A percentile compares a stretch with the other conserved stretches of the same genome.
These are phyloP conservation scores for Lathyrus oleraceus DNA, from an alignment of 306 rosid genomes.

Conservation along the genomic window DNA sequence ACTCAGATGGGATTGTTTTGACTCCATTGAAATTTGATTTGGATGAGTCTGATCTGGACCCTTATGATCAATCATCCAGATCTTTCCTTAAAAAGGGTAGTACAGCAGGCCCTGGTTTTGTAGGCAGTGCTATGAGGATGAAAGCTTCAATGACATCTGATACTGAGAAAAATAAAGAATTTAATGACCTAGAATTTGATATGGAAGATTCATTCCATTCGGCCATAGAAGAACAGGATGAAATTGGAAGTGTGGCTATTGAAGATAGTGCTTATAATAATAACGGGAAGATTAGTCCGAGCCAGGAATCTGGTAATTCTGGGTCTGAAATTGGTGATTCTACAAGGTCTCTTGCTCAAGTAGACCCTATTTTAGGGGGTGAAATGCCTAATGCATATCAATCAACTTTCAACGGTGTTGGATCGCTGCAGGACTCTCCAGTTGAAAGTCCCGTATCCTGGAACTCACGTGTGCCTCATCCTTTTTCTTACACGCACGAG, in stretches of 20 bases:
- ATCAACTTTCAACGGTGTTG: constrained; percentile 58
- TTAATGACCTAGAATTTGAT: constrained; percentile 67
- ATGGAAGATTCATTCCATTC: constrained; percentile 59
- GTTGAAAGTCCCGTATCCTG: constrained; percentile 90
- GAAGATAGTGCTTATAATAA: constrained; percentile 54
- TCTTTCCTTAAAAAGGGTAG: constrained; percentile 70
- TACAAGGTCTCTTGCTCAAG: constrained; percentile 67
- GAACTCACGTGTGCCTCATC: constrained; percentile 74
- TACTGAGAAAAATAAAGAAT: constrained; percentile 53
- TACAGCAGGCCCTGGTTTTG: constrained; percentile 58
- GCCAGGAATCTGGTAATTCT: constrained; percentile 75
- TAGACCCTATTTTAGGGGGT: constrained; percentile 61
- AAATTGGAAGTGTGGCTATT: constrained; percentile 49
- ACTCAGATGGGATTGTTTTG: constrained; percentile 65
- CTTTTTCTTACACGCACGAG: constrained; percentile 79
- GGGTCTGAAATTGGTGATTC: constrained; percentile 79
- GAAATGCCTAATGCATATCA: constrained; percentile 61
- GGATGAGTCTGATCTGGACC: constrained; percentile 58
- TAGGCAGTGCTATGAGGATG: constrained; percentile 50
- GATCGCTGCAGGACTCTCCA: constrained; percentile 82
- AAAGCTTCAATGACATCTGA: constrained; percentile 64
- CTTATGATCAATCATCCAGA: constrained; percentile 52
- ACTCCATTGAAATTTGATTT: constrained; percentile 69
- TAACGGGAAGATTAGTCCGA: constrained; percentile 60
- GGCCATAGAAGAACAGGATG: constrained; percentile 64